These are phyloP conservation scores for Apiospora koreana DNA, from an alignment of 2,329 filamentous ascomycete genomes.

Conservation along the genomic window DNA sequence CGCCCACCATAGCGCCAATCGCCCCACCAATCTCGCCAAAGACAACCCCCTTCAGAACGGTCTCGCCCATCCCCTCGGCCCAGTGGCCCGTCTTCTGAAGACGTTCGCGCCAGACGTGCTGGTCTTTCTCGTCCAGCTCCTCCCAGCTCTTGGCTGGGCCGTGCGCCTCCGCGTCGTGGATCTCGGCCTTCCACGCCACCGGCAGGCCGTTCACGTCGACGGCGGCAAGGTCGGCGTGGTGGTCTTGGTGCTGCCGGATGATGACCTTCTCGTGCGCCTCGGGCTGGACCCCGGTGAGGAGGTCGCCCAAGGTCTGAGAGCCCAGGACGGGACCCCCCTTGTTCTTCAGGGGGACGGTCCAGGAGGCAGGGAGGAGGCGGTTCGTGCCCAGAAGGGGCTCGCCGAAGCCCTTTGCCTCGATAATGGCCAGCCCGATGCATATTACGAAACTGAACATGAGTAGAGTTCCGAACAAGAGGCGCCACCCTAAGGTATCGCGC, in stretches of 20 bases:
- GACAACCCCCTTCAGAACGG: slow-evolving; percentile 73
- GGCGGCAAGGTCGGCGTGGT: slow-evolving; percentile 16
- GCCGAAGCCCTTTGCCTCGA: slow-evolving; percentile 62
- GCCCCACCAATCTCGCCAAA: slow-evolving; percentile 72
- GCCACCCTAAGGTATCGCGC: slow-evolving; percentile 46
- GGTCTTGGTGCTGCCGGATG: slow-evolving; percentile 25
- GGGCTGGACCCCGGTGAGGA: slow-evolving; percentile 36
- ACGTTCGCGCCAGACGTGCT: slow-evolving; percentile 67
- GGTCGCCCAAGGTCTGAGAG: slow-evolving; percentile 32
- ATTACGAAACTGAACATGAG: slow-evolving; percentile 62
- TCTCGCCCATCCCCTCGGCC: slow-evolving; percentile 77
- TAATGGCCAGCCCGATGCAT: slow-evolving; percentile 61
- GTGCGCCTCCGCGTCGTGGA: slow-evolving; percentile 49
- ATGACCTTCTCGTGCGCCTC: slow-evolving; percentile 39
- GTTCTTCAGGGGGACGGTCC: slow-evolving; percentile 27
- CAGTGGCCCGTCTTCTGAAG: slow-evolving; percentile 74
- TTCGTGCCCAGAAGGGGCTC: slow-evolving; percentile 58
- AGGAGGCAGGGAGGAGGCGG: slow-evolving; percentile 52
- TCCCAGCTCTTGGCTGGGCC: slow-evolving; percentile 68
- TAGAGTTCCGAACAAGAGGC: slow-evolving; percentile 54
- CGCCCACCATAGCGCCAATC: slow-evolving; percentile 54
- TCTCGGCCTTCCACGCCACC: slow-evolving; percentile 40
- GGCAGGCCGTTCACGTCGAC: slow-evolving; percentile 25
- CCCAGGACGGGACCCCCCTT: slow-evolving; percentile 31
- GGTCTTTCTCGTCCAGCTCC: slow-evolving; percentile 64